phyloP scores from a whole-genome alignment of 768 basidiomycete species.

The Roridomyces roridus region DNA sequence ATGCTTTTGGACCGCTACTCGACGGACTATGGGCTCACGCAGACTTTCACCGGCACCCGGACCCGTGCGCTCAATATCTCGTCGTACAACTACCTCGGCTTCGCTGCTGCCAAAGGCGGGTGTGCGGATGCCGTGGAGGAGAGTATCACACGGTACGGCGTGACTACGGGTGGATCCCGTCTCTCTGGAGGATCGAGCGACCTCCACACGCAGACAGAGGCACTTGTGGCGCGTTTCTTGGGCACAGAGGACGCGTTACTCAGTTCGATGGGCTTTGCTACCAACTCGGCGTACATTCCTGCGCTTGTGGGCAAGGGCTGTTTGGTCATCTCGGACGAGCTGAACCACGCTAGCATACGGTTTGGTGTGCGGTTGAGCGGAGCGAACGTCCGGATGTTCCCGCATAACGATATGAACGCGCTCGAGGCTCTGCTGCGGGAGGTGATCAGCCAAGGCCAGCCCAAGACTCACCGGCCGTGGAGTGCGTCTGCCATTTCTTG shows the following conservation, averaged over 20 bases:
- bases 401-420: constrained; percentile 92
- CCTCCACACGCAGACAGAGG: constrained; percentile 80
- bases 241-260: constrained; percentile 92
- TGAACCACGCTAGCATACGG: constrained; percentile 95
- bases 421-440: constrained; percentile 86
- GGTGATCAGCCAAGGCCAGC: constrained; percentile 95
- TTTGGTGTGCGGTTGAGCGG: constrained; percentile 91
- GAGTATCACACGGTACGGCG: constrained; percentile 79
- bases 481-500: constrained; percentile 41
- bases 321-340: constrained; percentile 94
- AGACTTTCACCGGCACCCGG: constrained; percentile 75
- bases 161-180: constrained; percentile 77
- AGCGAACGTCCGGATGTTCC: constrained; percentile 91
- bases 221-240: constrained; percentile 87
- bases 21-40: constrained; percentile 80
- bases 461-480: constrained; percentile 98
- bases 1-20: constrained; percentile 84
- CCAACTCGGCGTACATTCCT: constrained; percentile 92
- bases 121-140: constrained; percentile 96
- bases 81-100: constrained; percentile 99
- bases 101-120: constrained; percentile 90
- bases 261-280: constrained; percentile 83
- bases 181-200: constrained; percentile 89
- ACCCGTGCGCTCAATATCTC: constrained; percentile 96
- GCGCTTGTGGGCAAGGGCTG: constrained; percentile 91